phyloP scores from a whole-genome alignment of 805 yeast genomes.

The Pichia paraexigua region DNA sequence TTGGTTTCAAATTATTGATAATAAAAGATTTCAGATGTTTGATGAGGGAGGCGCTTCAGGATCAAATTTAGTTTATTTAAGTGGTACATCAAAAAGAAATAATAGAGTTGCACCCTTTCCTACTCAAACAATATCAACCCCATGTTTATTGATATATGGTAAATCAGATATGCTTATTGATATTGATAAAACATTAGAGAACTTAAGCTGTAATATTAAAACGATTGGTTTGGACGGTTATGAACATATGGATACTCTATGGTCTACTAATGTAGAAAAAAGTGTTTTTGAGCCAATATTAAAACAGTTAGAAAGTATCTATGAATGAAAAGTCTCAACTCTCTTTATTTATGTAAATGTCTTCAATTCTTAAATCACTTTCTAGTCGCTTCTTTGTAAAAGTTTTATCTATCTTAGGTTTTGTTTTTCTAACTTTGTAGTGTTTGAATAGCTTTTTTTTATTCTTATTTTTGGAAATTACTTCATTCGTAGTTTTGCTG shows the following conservation, averaged over 20 bases:
- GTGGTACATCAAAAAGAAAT: constrained; percentile 24
- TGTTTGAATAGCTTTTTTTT: not conserved
- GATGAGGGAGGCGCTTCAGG: constrained; percentile 34
- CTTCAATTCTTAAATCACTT: not conserved
- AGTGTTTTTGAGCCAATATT: constrained; percentile 29
- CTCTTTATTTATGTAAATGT: not conserved
- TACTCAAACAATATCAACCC: constrained; percentile 59
- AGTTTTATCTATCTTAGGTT: not conserved
- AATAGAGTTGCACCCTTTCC: constrained; percentile 53
- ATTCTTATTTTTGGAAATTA: not conserved
- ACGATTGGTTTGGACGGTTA: constrained; percentile 50
- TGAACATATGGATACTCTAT: constrained; percentile 84
- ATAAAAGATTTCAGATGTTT: constrained; percentile 45
- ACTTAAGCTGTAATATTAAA: constrained; percentile 44
- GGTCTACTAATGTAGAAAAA: constrained; percentile 66
- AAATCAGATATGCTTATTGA: constrained; percentile 78
- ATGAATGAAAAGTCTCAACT: not conserved
- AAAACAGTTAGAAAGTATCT: not conserved
- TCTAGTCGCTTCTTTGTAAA: not conserved
- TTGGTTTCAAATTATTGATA: constrained; percentile 41
- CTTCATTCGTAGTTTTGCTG: not conserved
- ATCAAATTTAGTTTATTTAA: constrained; percentile 23
- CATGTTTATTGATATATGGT: constrained; percentile 76
- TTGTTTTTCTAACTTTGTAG: not conserved
- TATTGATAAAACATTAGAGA: constrained; percentile 61